phyloP scores from a whole-genome alignment of 257 asterid genomes.

The Solanum microdontum region DNA sequence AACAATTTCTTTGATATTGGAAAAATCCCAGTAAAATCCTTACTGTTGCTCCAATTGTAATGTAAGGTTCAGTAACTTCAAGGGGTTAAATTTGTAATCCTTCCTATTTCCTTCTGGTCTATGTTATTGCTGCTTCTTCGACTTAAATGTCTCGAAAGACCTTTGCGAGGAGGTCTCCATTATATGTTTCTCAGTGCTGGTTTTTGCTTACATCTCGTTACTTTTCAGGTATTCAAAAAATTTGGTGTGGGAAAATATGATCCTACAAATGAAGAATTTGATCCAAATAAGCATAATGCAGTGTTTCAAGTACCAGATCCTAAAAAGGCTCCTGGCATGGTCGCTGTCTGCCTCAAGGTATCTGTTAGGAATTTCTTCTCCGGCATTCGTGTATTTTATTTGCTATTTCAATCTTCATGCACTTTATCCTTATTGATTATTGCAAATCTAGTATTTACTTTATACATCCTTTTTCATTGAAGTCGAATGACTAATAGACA shows the following conservation, averaged over 20 bases:
- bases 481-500: not conserved
- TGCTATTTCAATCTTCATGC: not conserved
- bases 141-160: not conserved
- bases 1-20: not conserved
- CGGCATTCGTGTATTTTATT: not conserved
- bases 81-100: not conserved
- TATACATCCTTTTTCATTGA: not conserved
- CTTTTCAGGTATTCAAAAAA: constrained; percentile 64
- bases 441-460: not conserved
- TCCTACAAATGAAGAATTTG: constrained; percentile 67
- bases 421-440: not conserved
- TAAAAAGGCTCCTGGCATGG: constrained; percentile 63
- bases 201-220: not conserved
- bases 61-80: not conserved
- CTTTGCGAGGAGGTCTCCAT: not conserved
- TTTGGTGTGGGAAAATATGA: constrained; percentile 65
- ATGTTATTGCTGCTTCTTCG: not conserved
- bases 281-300: constrained; percentile 90
- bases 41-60: not conserved
- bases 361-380: not conserved
- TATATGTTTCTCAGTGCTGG: not conserved
- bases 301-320: constrained; percentile 91
- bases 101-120: not conserved
- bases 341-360: constrained; percentile 90
- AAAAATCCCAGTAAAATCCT: not conserved